Evolutionary conservation across 352 stramenopile genomes (phyloP).

Genomic region (Elongisporangium anandrum): DNA sequence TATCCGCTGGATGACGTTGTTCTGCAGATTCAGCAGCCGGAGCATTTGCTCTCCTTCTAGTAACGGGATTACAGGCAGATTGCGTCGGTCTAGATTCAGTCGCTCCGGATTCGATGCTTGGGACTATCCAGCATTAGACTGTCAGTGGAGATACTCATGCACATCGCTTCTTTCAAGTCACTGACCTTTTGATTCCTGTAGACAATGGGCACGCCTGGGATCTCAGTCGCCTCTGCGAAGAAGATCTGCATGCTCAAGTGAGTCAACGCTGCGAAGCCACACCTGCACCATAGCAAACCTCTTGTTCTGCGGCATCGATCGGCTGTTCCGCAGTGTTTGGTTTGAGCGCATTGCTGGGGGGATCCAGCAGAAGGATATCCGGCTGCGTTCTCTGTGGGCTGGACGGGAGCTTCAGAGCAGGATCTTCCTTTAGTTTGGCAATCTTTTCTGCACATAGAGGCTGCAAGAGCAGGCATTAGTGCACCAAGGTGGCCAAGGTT

Average conservation of each 20-base stretch:
- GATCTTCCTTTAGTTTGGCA: slow-evolving; percentile 1
- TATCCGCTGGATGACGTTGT: slow-evolving; percentile 87
- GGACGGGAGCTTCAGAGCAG: not conserved
- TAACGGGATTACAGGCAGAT: slow-evolving; percentile 71
- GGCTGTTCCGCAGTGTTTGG: slow-evolving; percentile 6
- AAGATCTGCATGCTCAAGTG: slow-evolving; percentile 40
- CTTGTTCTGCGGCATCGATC: slow-evolving; percentile 28
- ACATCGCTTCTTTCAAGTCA: too few species aligned
- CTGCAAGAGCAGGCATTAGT: too few species aligned
- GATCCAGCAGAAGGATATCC: not conserved
- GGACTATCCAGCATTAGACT: slow-evolving; percentile 18
- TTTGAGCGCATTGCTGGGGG: not conserved
- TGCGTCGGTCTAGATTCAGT: slow-evolving; percentile 87
- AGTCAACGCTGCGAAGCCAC: not conserved
- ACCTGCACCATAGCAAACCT: slow-evolving; percentile 18
- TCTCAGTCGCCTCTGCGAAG: slow-evolving; percentile 67
- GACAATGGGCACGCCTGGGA: slow-evolving; percentile 64
- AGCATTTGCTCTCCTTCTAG: slow-evolving; percentile 89
- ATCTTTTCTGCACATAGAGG: not conserved
- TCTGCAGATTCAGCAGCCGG: slow-evolving; percentile 89
- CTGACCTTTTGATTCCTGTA: slow-evolving; percentile 66
- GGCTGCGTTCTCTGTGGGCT: not conserved
- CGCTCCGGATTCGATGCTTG: slow-evolving; percentile 73
- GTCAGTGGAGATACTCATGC: not conserved
- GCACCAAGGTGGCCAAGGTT: too few species aligned